Base-by-base conservation (phyloP, 2,329 filamentous ascomycete genomes). In the Fusarium succisae region DNA sequence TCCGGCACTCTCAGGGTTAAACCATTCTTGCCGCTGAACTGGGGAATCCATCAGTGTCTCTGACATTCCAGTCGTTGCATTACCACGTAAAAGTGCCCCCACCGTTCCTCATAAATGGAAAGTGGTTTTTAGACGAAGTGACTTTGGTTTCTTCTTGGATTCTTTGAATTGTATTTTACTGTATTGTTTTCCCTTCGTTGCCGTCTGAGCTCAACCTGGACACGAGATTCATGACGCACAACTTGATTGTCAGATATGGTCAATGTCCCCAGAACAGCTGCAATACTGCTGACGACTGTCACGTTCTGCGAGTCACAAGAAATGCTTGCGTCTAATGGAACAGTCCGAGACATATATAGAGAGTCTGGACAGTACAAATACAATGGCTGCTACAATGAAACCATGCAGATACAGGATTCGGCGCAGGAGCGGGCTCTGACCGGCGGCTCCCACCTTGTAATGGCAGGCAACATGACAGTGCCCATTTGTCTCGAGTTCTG, bases 361-460 rank as follows among this genome's bases (percentile, higher is more conserved):
- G 76, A 76, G 44, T 80, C 81, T 11, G 70, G 75, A 37, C 78
- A 76, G 50, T 90, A 89, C 81, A 70, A 62, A 22, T 90, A 90
- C 80, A 78, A 80, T n/a, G 89, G 89, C 63, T 91, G 89, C 82
- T 90, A 82, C 81, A 89, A 89, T 74, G 89, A 91, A 77, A 90
- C 88, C 5, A 85, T 83, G n/a, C 81, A 82, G 44, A 76, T 87
- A 20, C 69, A 80, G 20, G 79, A 81, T 68, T 83, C 86, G 9
- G 82, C 82, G 35, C 53, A 78, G 68, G 55, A 84, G 83, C 75
- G 87, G 84, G 87, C 89, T 22, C 82, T 91, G 9, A 73, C 80
- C 26, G 84, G 82, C 51, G 85, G 86, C 53, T 78, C 77, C 53
- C 82, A 83, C 71, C 79, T 83, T 64, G 83, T 85, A 45, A 72